Evolutionary conservation across 169 alveolate species (phyloP), one percentile per base, ranked within the genome.

Genomic region (Theileria orientalis): DNA sequence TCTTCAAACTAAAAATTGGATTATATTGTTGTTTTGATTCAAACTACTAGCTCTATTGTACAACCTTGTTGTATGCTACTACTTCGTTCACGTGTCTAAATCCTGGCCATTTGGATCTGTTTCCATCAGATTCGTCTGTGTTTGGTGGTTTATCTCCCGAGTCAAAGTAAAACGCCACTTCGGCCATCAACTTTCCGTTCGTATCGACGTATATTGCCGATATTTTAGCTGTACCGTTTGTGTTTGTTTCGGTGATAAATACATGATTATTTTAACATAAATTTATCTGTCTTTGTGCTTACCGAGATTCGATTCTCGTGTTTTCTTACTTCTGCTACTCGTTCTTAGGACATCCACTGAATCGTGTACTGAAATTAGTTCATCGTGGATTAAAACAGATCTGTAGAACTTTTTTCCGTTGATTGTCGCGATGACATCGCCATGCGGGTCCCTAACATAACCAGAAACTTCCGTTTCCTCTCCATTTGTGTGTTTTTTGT

Each of bases 331-430:
- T 19, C 25, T 54, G 5, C 11, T 54, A 23, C 29, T 46, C 16
- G 63, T 40, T 14, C 40, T 47, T 0, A 82, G 74, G 6, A 82
- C 69, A 67, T 73, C 89, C 19, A 82, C 89, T 19, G 80, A 66
- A 25, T 82, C 89, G 9, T 77, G 61, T 21, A 82, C 69, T 29
- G 56, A 16, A 30, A 82, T 82, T n/a, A 82, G 9, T 19, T 67
- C 79, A 16, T n/a, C 69, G 32, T 67, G 79, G 13, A 47, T 74
- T 8, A 19, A 16, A 3, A 74, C 41, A 2, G 89, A 51, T 0
- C 32, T 30, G 46, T 82, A 82, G 80, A 82, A 82, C 61, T 82
- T 72, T 54, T 82, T 82, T 27, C 85, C 89, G 35, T 82, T 73
- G 1, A 82, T 14, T 35, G 49, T 79, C 23, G 69, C 82, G 16